Evolutionary conservation across 2,329 filamentous ascomycete genomes (phyloP), one percentile per base, ranked within the genome.

Genomic region (Apiospora rasikravindrae): DNA sequence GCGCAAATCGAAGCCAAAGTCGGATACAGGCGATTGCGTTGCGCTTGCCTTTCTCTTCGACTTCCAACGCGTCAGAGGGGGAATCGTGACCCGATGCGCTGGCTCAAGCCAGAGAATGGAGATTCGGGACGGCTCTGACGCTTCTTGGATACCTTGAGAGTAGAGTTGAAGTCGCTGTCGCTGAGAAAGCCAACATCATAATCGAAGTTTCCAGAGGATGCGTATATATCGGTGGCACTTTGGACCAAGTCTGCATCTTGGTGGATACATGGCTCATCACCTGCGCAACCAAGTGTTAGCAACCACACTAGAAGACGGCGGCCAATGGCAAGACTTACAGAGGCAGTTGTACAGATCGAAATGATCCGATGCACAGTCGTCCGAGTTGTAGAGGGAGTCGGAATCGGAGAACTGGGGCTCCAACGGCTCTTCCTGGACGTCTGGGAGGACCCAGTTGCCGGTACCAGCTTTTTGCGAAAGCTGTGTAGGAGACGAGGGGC

Each of bases 391-490:
- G 68, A 86, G 85, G 73, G 87, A 83, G 69, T 86, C 85, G 70
- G 88, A 87, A 40, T 91, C 89, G 29, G 77, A 77, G 44, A 76
- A 75, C 26, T 93, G 93, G 70, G 88, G 88, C 80, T 95, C 93
- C 57, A 91, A 83, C 2, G 93, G 91, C 78, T 97, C 95, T 81
- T 98, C 95, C 78, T 95, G 89, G 26, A 98, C 93, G 77, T 96
- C 93, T 22, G 94, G 93, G 74, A 98, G 86, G 70, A 87, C 88
- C 73, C 89, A 88, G 82, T 94, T 94, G 77, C 87, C 86, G 0
- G 67, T 37, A 49, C 49, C 51, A 26, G 89, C 84, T 75, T 90
- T 89, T 57, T 76, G 79, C 22, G 75, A 69, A 51, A 83, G 83
- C 73, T 85, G 86, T 69, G 84, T 87, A 72, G 87, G 91, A 73